Evolutionary conservation across 169 alveolate species (phyloP), one percentile per base, ranked within the genome.

Genomic region (Toxoplasma gondii): DNA sequence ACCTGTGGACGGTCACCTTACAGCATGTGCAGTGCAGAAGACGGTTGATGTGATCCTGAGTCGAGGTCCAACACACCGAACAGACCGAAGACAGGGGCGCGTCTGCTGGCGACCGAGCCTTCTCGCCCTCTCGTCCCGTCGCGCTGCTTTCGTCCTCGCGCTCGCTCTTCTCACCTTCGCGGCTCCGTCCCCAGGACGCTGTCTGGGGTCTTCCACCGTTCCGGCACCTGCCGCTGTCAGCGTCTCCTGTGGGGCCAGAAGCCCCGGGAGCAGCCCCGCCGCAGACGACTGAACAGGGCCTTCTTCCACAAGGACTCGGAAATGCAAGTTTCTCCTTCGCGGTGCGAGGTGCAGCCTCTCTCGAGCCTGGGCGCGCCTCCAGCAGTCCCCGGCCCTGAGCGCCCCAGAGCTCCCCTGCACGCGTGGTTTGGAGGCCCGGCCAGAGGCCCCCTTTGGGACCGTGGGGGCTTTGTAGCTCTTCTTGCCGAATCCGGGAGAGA

Each of bases 21-120:
- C 93, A 64, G 93, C 93, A 88, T 34, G 67, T 69, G 69, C 93
- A 88, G 49, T 80, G 87, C 67, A 88, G 87, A 64, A 88, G 49
- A n/a, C 93, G 86, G 67, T 67, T 88, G 58, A 58, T 29, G 34
- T 74, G 93, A 87, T 54, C 64, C 41, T 78, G 45, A 38, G 41
- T 27, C 38, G 49, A 27, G 24, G 69, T n/a, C 91, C 91, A 84
- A 78, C 91, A 84, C 31, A 88, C 93, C 70, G 83, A 67, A 87
- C 93, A 88, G 84, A 31, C 17, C 44, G 84, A 17, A 12, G 64
- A 64, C 39, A 16, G 82, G 17, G 58, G 81, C 81, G 82, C 92
- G 36, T 43, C 36, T 58, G 0, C 83, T 38, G 31, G 39, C 24
- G 39, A 36, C 58, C 58, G 58, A 4, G 4, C 22, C 22, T 12